Evolutionary conservation across 2,329 filamentous ascomycete genomes (phyloP).

Genomic region (Exophiala sp.): DNA sequence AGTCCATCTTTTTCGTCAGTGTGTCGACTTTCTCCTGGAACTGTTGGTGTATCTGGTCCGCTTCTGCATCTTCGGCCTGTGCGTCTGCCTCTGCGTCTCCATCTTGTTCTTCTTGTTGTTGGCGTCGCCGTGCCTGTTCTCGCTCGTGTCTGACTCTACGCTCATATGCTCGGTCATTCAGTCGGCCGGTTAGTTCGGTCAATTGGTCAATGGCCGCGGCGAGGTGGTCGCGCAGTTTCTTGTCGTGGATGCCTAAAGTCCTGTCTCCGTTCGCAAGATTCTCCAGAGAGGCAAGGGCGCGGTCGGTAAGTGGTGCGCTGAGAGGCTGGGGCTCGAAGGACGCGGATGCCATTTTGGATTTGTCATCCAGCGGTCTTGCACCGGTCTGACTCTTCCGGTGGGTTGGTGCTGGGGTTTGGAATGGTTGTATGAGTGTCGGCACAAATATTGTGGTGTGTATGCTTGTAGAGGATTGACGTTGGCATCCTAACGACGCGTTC

Average conservation of each 20-base stretch:
- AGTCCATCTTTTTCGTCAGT: slow-evolving; percentile 53
- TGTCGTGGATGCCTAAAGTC: not conserved
- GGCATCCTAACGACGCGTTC: not conserved
- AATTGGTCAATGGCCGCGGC: slow-evolving; percentile 13
- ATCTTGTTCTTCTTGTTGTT: not conserved
- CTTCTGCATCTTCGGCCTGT: not conserved
- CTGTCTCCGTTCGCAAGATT: slow-evolving; percentile 8
- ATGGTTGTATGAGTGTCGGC: no score
- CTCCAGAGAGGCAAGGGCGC: slow-evolving; percentile 7
- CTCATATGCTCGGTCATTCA: slow-evolving; percentile 16
- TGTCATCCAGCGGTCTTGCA: not conserved
- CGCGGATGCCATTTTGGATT: slow-evolving; percentile 6
- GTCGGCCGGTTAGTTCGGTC: slow-evolving; percentile 9
- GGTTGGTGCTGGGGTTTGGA: no score
- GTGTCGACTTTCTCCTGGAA: slow-evolving; percentile 44
- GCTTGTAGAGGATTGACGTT: no score
- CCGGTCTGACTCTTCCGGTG: not conserved
- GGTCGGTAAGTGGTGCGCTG: slow-evolving; percentile 16
- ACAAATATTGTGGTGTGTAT: no score
- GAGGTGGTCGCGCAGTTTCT: slow-evolving; percentile 12
- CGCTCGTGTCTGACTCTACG: slow-evolving; percentile 4
- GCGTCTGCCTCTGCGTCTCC: slow-evolving; percentile 3
- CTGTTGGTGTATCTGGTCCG: slow-evolving; percentile 10
- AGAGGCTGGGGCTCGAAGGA: slow-evolving; percentile 18
- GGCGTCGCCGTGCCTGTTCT: slow-evolving; percentile 1